A percentile compares a stretch with the other conserved stretches of the same genome.
phyloP scores from a whole-genome alignment of 306 rosid genomes.

The Psophocarpus tetragonolobus region DNA sequence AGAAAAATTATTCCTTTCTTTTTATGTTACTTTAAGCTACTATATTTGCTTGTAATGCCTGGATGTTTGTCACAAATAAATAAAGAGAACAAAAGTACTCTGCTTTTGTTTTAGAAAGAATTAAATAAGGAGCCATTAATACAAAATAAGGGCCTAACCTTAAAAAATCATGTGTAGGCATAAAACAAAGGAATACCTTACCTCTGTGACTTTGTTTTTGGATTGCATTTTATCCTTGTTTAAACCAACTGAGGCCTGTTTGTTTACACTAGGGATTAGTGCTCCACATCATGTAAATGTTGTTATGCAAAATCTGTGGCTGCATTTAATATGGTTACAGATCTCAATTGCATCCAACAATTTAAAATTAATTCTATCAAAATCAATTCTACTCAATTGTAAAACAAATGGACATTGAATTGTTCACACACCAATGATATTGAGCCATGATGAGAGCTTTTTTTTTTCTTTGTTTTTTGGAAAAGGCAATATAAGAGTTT shows the following conservation, averaged over 20 bases:
- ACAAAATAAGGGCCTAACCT: neutral
- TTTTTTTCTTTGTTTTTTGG: too few species aligned
- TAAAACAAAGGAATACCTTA: neutral
- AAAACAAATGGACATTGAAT: neutral
- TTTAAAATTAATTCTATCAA: neutral
- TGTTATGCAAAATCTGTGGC: neutral
- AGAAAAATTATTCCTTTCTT: neutral
- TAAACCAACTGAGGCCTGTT: neutral
- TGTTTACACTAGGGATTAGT: neutral
- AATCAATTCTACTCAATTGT: neutral
- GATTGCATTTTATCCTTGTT: neutral
- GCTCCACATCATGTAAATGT: neutral
- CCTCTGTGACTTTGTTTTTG: neutral
- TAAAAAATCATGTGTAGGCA: neutral
- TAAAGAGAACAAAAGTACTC: neutral
- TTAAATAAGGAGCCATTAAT: neutral
- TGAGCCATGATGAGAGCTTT: neutral
- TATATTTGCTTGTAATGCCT: neutral
- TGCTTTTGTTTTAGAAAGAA: neutral
- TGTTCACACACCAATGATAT: neutral
- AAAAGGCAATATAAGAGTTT: too few species aligned
- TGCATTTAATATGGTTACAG: neutral
- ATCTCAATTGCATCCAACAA: neutral
- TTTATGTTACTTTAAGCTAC: neutral
- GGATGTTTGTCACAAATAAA: constrained; percentile 4